Conservation (phyloP, 1,284 basidiomycete species). For the Cutaneotrichosporon arboriforme region DNA sequence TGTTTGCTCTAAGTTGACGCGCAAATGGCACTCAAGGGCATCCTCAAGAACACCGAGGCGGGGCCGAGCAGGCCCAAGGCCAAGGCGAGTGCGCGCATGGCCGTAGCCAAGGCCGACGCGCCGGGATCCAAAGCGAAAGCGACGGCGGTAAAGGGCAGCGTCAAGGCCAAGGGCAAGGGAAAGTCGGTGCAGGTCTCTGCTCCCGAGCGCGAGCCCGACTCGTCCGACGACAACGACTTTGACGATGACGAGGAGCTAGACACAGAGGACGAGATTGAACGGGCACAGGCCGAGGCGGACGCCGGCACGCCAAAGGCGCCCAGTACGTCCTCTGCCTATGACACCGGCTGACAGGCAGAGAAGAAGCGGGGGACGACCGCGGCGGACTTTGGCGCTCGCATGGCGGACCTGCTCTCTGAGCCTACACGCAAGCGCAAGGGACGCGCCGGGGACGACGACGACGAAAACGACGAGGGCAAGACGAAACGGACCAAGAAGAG, state of each 20-base stretch:
- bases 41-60: constrained; percentile 17
- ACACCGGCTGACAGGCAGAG: constrained; percentile 23
- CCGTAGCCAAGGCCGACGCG: not conserved
- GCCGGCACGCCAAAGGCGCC: constrained; percentile 8
- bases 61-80: constrained; percentile 8
- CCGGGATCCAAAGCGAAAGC: constrained; percentile 2
- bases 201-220: not conserved
- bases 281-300: constrained; percentile 9
- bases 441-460: constrained; percentile 1
- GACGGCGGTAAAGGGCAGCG: constrained; percentile 4
- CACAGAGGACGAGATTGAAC: constrained; percentile 20
- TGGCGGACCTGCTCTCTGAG: constrained; percentile 43
- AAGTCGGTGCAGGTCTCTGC: constrained; percentile 4
- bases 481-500: constrained; percentile 9
- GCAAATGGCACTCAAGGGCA: constrained; percentile 18
- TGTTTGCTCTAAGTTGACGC: no score
- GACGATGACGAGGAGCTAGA: constrained; percentile 13
- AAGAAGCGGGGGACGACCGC: constrained; percentile 43
- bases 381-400: constrained; percentile 42
- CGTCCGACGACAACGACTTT: constrained; percentile 11
- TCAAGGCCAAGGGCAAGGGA: constrained; percentile 6
- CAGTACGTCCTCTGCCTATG: constrained; percentile 1
- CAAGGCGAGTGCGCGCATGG: constrained; percentile 6
- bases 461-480: constrained; percentile 6
- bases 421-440: constrained; percentile 21